A percentile compares a stretch with the other conserved stretches of the same genome.
phyloP scores from a whole-genome alignment of 768 basidiomycete genomes.

The Auriscalpium orientale region DNA sequence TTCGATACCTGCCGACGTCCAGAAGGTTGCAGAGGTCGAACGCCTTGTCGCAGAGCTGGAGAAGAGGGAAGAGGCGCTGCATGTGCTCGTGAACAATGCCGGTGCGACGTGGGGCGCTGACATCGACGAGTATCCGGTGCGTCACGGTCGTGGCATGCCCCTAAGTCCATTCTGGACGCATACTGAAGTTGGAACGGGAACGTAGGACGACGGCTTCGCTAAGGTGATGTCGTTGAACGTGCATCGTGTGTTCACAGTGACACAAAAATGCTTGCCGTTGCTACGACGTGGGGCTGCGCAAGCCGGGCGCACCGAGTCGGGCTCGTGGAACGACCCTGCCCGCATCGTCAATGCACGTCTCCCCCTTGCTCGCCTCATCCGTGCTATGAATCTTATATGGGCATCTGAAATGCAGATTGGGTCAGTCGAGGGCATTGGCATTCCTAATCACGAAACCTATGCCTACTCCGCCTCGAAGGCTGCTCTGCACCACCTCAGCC shows the following conservation, averaged over 20 bases:
- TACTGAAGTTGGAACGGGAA: constrained; percentile 1
- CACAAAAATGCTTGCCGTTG: constrained; percentile 52
- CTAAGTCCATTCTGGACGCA: too few species aligned
- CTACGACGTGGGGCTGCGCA: constrained; percentile 38
- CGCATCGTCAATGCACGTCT: constrained; percentile 51
- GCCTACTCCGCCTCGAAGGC: constrained; percentile 63
- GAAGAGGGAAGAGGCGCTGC: constrained; percentile 43
- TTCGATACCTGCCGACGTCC: constrained; percentile 46
- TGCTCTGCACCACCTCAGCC: constrained; percentile 49
- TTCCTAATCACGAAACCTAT: constrained; percentile 54
- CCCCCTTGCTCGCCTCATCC: too few species aligned
- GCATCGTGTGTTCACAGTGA: constrained; percentile 57
- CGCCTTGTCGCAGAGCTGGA: constrained; percentile 42
- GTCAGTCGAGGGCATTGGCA: constrained; percentile 48
- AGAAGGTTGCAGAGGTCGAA: constrained; percentile 45
- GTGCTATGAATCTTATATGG: too few species aligned
- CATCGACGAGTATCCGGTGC: constrained; percentile 40
- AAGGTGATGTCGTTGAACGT: constrained; percentile 58
- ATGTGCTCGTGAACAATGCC: constrained; percentile 60
- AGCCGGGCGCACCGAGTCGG: constrained; percentile 27
- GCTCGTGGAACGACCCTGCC: constrained; percentile 37
- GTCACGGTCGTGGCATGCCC: not conserved
- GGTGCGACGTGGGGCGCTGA: constrained; percentile 49
- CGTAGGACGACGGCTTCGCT: constrained; percentile 47
- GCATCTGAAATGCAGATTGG: constrained; percentile 36